phyloP scores from a whole-genome alignment of 352 stramenopile genomes.

The Pythium periplocum region DNA sequence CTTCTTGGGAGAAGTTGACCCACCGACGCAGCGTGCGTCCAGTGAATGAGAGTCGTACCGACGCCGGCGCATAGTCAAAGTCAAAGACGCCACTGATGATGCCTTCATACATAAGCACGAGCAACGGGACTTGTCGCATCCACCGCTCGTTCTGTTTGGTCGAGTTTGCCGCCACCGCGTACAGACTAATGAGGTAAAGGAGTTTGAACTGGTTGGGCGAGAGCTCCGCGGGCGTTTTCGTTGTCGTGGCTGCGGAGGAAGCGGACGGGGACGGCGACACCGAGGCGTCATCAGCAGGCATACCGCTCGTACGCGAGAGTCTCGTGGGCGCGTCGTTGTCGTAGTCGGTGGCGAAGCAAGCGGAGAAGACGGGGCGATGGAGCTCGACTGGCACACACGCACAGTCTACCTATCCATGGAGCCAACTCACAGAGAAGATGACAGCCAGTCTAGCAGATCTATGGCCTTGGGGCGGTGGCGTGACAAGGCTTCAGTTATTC shows the following conservation, averaged over 20 bases:
- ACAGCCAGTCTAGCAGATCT: no score
- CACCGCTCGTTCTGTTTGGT: conserved; percentile 92
- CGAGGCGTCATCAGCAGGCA: not conserved
- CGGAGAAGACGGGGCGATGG: no score
- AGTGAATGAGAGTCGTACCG: conserved; percentile 90
- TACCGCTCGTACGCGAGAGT: no score
- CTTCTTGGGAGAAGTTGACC: conserved; percentile 95
- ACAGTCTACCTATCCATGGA: no score
- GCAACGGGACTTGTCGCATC: conserved; percentile 93
- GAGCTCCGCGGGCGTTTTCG: conserved; percentile 29
- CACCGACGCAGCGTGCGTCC: conserved; percentile 75
- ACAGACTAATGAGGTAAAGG: conserved; percentile 94
- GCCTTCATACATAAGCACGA: conserved; percentile 96
- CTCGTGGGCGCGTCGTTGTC: no score
- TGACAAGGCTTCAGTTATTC: no score
- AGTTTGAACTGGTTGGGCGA: conserved; percentile 96
- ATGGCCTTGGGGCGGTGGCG: no score
- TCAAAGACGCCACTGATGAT: conserved; percentile 92
- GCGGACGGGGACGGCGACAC: not conserved
- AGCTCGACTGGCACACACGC: no score
- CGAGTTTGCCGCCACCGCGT: conserved; percentile 87
- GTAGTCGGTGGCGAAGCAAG: no score
- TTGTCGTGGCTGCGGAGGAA: no score
- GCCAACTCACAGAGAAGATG: no score
- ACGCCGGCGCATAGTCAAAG: conserved; percentile 97